These are phyloP conservation scores for Apiotrichum gamsii DNA, from an alignment of 1,284 basidiomycete species.

Conservation along the genomic window DNA sequence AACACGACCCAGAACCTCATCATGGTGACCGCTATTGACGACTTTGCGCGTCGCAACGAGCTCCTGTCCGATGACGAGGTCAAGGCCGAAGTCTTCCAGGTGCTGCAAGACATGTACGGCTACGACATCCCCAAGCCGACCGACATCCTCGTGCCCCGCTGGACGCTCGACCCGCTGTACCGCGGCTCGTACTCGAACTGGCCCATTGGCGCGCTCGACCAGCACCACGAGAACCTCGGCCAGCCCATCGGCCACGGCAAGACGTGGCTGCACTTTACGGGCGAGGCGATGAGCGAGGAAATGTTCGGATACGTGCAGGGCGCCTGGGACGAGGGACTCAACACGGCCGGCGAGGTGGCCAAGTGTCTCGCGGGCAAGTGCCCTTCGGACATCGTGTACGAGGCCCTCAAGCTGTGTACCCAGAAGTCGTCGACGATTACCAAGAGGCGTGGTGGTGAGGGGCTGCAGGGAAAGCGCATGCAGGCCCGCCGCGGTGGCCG, in stretches of 20 bases:
- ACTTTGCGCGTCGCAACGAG: conserved; percentile 53
- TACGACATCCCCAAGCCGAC: conserved; percentile 53
- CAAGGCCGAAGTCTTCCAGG: conserved; percentile 54
- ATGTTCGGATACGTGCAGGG: conserved; percentile 20
- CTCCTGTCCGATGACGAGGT: conserved; percentile 52
- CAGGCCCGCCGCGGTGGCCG: too few relatives aligned
- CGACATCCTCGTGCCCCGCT: conserved; percentile 56
- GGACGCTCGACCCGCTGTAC: conserved; percentile 56
- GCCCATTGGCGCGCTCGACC: conserved; percentile 46
- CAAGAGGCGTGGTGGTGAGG: neutral
- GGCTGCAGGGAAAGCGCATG: too few relatives aligned
- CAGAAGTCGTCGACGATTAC: conserved; percentile 3
- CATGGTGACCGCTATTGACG: conserved; percentile 60
- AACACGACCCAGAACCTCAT: conserved; percentile 46
- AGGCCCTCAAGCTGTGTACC: conserved; percentile 8
- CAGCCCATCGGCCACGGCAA: conserved; percentile 8
- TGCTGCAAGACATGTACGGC: conserved; percentile 57
- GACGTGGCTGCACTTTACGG: conserved; percentile 15
- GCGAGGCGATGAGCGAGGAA: conserved; percentile 15
- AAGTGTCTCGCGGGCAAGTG: conserved; percentile 5
- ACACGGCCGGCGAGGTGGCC: conserved; percentile 3
- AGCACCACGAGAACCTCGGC: conserved; percentile 24
- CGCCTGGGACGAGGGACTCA: conserved; percentile 17
- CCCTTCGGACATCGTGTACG: conserved; percentile 2
- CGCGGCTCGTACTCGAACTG: conserved; percentile 65